These are phyloP conservation scores for Diaporthe nobilis DNA, from an alignment of 2,329 filamentous ascomycete species.

Conservation along the genomic window DNA sequence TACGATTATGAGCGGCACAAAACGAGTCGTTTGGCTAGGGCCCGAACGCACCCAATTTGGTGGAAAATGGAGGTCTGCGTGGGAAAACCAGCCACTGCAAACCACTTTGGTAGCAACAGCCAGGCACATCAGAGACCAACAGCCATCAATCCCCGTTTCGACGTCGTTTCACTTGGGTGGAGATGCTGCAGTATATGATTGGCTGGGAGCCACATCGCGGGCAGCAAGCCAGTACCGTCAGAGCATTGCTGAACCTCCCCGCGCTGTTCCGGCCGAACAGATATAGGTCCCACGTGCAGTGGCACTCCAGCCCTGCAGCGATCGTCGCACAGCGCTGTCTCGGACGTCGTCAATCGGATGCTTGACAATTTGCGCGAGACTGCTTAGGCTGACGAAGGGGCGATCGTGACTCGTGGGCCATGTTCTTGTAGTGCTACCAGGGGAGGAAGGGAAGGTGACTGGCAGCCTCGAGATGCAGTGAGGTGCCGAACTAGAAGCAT, in stretches of 20 bases:
- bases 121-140: slow-evolving; percentile 9
- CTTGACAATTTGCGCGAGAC: slow-evolving; percentile 22
- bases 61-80: background rate
- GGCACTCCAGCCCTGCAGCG: slow-evolving; percentile 28
- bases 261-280: slow-evolving; percentile 19
- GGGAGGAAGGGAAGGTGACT: background rate
- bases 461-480: slow-evolving; percentile 15
- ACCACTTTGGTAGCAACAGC: background rate
- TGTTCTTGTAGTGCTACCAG: background rate
- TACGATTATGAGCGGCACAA: background rate
- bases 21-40: background rate
- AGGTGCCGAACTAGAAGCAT: slow-evolving; percentile 18
- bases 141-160: slow-evolving; percentile 17
- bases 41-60: background rate
- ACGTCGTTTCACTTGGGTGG: slow-evolving; percentile 24
- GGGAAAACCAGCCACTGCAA: background rate
- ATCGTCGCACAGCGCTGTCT: slow-evolving; percentile 26
- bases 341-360: slow-evolving; percentile 23
- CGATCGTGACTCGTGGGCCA: slow-evolving; percentile 17
- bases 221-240: background rate
- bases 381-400: slow-evolving; percentile 8
- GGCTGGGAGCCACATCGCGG: background rate
- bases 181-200: slow-evolving; percentile 12
- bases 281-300: slow-evolving; percentile 28
- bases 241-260: background rate